Percentiles rank a stretch among this genome's conserved stretches.
phyloP scores from a whole-genome alignment of 2,329 filamentous ascomycete species.

The Sporothrix brunneoviolacea region DNA sequence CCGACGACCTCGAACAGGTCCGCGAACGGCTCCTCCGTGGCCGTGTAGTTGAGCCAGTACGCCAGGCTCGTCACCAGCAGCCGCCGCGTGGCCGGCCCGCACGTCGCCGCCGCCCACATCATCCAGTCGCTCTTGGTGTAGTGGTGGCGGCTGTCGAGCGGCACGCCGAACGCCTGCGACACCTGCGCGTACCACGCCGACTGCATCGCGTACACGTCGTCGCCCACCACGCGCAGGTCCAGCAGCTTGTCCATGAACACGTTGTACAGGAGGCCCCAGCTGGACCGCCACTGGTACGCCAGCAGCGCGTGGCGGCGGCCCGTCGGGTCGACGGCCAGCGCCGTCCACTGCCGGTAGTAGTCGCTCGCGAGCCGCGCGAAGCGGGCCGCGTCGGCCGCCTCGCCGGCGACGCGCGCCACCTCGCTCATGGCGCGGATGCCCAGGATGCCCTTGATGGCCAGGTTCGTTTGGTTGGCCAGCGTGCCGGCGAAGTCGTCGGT shows the following conservation, averaged over 20 bases:
- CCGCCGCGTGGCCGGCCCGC: constrained; percentile 46
- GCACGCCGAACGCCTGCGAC: constrained; percentile 63
- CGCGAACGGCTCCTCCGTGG: constrained; percentile 55
- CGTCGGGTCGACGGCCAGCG: constrained; percentile 54
- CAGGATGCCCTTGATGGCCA: constrained; percentile 70
- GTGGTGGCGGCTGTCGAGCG: constrained; percentile 61
- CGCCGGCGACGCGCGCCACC: constrained; percentile 49
- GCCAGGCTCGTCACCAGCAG: constrained; percentile 59
- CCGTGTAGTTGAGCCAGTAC: constrained; percentile 63
- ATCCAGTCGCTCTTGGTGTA: constrained; percentile 74
- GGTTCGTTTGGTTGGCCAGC: constrained; percentile 66
- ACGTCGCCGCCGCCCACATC: constrained; percentile 63
- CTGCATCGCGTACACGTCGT: constrained; percentile 26
- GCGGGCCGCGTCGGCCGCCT: constrained; percentile 31
- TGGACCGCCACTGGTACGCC: constrained; percentile 64
- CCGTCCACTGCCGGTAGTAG: constrained; percentile 7
- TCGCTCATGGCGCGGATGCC: constrained; percentile 67
- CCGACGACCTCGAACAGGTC: constrained; percentile 63
- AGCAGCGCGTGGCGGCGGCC: constrained; percentile 60
- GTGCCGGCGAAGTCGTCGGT: constrained; percentile 73
- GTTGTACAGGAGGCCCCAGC: constrained; percentile 65
- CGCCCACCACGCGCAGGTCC: constrained; percentile 57
- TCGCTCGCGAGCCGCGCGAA: background rate
- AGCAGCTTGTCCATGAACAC: constrained; percentile 54
- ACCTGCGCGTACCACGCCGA: constrained; percentile 37